These are phyloP conservation scores for Talaromyces amestolkiae DNA, from an alignment of 2,329 filamentous ascomycete species.

Conservation along the genomic window DNA sequence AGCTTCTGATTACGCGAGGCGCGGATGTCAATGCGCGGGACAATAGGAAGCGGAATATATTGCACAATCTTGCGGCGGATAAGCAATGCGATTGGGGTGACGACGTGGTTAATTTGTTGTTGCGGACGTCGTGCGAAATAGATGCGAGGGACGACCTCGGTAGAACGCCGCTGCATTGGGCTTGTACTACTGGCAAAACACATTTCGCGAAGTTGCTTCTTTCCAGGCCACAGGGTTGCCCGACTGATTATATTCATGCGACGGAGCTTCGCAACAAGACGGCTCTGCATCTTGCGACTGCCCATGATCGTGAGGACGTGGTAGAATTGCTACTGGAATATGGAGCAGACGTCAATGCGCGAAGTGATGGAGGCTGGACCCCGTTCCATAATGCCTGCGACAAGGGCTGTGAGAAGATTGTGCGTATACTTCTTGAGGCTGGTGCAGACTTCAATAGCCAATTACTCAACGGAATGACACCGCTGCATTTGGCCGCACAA, in stretches of 20 bases:
- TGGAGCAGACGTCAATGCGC: slow-evolving; percentile 48
- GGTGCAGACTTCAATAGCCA: slow-evolving; percentile 40
- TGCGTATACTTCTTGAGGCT: slow-evolving; percentile 42
- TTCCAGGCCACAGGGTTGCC: slow-evolving; percentile 29
- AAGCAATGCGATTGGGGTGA: slow-evolving; percentile 49
- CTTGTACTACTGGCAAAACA: slow-evolving; percentile 56
- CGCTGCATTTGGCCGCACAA: slow-evolving; percentile 42
- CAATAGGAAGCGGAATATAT: slow-evolving; percentile 30
- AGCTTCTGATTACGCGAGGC: slow-evolving; percentile 37
- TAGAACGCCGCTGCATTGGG: slow-evolving; percentile 58
- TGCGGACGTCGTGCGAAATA: slow-evolving; percentile 40
- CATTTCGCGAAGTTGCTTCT: slow-evolving; percentile 51
- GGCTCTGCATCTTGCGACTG: slow-evolving; percentile 51
- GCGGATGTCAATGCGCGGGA: slow-evolving; percentile 38
- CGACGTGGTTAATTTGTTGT: slow-evolving; percentile 43
- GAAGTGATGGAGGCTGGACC: slow-evolving; percentile 53
- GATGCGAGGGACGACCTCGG: slow-evolving; percentile 48
- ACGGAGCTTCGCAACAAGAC: slow-evolving; percentile 45
- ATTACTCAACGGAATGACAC: slow-evolving; percentile 39
- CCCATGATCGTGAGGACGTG: slow-evolving; percentile 42
- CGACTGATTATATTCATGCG: slow-evolving; percentile 42
- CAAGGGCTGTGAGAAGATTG: slow-evolving; percentile 47
- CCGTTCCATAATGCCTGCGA: slow-evolving; percentile 55
- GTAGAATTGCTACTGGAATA: slow-evolving; percentile 43
- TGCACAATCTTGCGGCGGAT: slow-evolving; percentile 48